These are phyloP conservation scores for Solanum neorickii DNA, from an alignment of 257 asterid species.

Conservation along the genomic window DNA sequence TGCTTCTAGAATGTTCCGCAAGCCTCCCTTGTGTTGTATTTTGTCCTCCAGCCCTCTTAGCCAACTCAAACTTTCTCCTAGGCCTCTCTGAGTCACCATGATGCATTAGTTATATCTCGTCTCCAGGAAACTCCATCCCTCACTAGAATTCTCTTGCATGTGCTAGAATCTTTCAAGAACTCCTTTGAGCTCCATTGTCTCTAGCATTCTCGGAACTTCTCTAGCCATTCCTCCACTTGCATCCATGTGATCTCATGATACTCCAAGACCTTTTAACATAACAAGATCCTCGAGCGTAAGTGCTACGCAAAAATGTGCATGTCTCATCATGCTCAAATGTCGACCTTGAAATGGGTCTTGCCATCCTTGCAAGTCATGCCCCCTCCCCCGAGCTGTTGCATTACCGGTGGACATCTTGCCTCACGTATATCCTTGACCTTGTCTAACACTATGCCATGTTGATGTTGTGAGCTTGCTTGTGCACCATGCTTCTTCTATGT, in stretches of 20 bases:
- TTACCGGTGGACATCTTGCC: background rate
- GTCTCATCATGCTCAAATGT: background rate
- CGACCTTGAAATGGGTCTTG: background rate
- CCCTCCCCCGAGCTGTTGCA: background rate
- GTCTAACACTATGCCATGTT: background rate
- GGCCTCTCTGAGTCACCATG: background rate
- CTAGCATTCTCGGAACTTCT: background rate
- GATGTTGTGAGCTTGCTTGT: background rate
- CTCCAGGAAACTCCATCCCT: background rate
- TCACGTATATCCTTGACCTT: background rate
- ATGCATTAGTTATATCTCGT: background rate
- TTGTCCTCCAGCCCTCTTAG: background rate
- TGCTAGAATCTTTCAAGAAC: background rate
- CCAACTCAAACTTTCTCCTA: background rate
- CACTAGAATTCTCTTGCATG: background rate
- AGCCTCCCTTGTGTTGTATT: background rate
- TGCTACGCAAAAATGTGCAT: background rate
- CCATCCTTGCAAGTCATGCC: background rate
- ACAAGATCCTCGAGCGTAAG: background rate
- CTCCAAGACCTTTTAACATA: background rate
- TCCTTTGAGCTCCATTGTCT: background rate
- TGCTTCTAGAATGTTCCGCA: background rate
- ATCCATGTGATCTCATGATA: background rate
- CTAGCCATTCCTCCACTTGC: background rate
- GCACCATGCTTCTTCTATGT: background rate